phyloP scores from a whole-genome alignment of 2,329 filamentous ascomycete genomes.

The Colletotrichum navitas region DNA sequence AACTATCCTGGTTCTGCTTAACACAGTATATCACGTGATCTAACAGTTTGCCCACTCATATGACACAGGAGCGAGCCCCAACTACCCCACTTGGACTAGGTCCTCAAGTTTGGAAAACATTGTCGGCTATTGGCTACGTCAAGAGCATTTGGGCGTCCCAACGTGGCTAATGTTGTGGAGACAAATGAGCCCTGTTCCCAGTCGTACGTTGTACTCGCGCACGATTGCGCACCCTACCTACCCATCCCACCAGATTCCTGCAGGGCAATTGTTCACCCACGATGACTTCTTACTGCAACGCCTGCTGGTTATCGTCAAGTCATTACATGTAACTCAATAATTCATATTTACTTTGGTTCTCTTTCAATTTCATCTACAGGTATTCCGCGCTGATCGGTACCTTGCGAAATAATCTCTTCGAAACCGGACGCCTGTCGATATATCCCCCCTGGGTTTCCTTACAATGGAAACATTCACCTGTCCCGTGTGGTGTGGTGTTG shows the following conservation, averaged over 20 bases:
- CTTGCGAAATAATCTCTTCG: neutral
- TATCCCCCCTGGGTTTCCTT: no score
- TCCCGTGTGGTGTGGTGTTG: neutral
- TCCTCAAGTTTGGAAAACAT: neutral
- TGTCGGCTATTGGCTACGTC: neutral
- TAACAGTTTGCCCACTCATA: no score
- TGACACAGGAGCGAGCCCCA: conserved; percentile 7
- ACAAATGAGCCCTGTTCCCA: neutral
- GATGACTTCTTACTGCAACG: neutral
- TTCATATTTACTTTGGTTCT: neutral
- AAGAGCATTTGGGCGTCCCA: neutral
- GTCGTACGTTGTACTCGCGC: neutral
- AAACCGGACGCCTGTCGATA: neutral
- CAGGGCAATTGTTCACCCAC: neutral
- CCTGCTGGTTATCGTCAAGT: no score
- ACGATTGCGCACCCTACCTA: neutral
- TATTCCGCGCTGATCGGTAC: neutral
- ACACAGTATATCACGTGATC: conserved; percentile 26
- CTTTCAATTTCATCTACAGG: neutral
- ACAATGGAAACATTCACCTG: neutral
- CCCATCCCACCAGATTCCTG: neutral
- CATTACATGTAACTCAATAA: no score
- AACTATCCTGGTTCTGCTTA: fast-evolving
- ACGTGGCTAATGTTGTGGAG: neutral
- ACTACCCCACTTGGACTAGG: neutral